Conservation (phyloP, 805 yeast genomes). For the Wickerhamomyces xylosicus region DNA sequence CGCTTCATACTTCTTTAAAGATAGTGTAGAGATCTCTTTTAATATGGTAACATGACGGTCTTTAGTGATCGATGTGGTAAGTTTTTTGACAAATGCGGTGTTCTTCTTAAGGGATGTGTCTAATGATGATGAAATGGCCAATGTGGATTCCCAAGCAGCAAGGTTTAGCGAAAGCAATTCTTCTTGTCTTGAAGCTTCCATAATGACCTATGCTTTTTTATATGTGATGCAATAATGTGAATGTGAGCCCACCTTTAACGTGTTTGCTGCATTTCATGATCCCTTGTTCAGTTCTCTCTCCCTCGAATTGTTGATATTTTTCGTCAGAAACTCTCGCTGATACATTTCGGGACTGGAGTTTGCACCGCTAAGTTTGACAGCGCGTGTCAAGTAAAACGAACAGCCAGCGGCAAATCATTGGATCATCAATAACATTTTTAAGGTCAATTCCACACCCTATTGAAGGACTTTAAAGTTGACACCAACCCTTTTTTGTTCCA, state of each 20-base stretch:
- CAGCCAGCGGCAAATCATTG: too few species aligned
- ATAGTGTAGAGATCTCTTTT: conserved; percentile 50
- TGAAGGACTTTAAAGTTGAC: too few species aligned
- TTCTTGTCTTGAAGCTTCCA: conserved; percentile 1
- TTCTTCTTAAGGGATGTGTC: conserved; percentile 80
- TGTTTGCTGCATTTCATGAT: conserved; percentile 5
- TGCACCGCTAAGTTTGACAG: too few species aligned
- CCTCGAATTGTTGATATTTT: too few species aligned
- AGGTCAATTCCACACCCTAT: too few species aligned
- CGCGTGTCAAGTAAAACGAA: too few species aligned
- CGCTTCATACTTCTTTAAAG: conserved; percentile 64
- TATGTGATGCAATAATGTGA: too few species aligned
- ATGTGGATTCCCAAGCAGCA: conserved; percentile 15
- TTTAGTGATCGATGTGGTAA: conserved; percentile 44
- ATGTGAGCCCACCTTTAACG: too few species aligned
- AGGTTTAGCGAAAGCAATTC: conserved; percentile 8
- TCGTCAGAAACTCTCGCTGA: too few species aligned
- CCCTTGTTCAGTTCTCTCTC: conserved; percentile 4
- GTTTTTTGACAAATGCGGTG: conserved; percentile 65
- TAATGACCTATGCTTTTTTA: neutral
- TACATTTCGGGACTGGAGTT: too few species aligned
- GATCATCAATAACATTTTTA: too few species aligned
- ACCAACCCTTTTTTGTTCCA: too few species aligned
- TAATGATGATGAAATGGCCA: conserved; percentile 17
- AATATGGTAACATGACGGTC: conserved; percentile 40